Evolutionary conservation across 2,329 filamentous ascomycete genomes (phyloP).

Genomic region (Xylariaceae sp.): DNA sequence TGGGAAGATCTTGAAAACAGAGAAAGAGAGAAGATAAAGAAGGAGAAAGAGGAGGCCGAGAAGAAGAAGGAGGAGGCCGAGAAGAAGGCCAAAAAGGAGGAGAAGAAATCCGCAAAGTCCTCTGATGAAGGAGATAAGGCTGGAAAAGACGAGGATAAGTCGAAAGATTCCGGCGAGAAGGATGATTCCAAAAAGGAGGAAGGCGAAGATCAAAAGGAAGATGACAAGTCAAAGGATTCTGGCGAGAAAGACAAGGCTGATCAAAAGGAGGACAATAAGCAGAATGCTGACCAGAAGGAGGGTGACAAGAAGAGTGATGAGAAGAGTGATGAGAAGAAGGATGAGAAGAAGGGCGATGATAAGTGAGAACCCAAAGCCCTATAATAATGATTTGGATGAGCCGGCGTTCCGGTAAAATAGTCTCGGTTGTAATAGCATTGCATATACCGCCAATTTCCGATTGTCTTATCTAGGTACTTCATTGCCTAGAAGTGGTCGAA

Average conservation of each 20-base stretch:
- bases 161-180: background rate
- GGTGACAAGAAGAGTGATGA: background rate
- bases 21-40: slow-evolving; percentile 22
- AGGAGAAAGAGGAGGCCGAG: slow-evolving; percentile 22
- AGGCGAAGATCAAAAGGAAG: background rate
- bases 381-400: too few species aligned
- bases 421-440: too few species aligned
- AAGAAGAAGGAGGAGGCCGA: slow-evolving; percentile 22
- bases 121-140: slow-evolving; percentile 4
- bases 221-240: background rate
- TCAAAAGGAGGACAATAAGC: slow-evolving; percentile 3
- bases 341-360: slow-evolving; percentile 1
- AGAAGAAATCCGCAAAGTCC: slow-evolving; percentile 6
- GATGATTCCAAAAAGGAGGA: too few species aligned
- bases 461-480: too few species aligned
- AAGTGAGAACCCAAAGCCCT: background rate
- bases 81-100: slow-evolving; percentile 19
- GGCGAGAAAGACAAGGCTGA: background rate
- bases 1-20: slow-evolving; percentile 40
- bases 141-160: slow-evolving; percentile 13
- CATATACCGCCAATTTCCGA: too few species aligned
- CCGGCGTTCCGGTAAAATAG: too few species aligned
- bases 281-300: background rate
- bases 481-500: too few species aligned
- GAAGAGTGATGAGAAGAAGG: background rate